Percentiles rank a stretch among this genome's conserved stretches.
These are phyloP conservation scores for Ichthyophthirius multifiliis DNA, from an alignment of 169 alveolate genomes.

Conservation along the genomic window DNA sequence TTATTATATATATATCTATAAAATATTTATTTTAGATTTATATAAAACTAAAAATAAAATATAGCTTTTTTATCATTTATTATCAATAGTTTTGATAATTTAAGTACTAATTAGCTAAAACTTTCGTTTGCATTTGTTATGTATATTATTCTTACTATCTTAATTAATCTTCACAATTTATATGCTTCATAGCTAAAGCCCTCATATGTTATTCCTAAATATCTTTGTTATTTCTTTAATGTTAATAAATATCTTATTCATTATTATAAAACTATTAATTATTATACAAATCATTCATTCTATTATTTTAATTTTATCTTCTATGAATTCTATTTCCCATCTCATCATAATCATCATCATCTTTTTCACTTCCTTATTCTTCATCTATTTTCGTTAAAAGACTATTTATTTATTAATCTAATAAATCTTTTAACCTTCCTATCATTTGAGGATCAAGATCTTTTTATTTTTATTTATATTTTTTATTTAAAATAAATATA, in stretches of 20 bases:
- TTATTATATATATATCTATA: too few species aligned
- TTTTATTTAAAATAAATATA: background rate
- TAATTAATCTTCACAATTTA: background rate
- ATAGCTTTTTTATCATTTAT: too few species aligned
- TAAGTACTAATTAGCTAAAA: too few species aligned
- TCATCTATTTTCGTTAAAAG: constrained; percentile 70
- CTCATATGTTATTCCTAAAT: background rate
- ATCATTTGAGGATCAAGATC: constrained; percentile 63
- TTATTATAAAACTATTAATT: background rate
- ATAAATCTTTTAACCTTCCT: constrained; percentile 58
- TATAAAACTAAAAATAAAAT: too few species aligned
- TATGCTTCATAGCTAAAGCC: background rate
- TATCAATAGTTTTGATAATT: too few species aligned
- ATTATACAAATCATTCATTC: background rate
- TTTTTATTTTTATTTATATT: background rate
- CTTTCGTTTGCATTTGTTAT: background rate
- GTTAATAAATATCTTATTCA: background rate
- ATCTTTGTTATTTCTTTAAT: background rate
- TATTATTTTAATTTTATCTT: background rate
- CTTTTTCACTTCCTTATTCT: constrained; percentile 37
- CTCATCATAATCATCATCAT: constrained; percentile 3
- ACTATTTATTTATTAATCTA: constrained; percentile 60
- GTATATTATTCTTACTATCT: background rate
- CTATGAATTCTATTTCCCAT: background rate
- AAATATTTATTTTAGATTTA: too few species aligned